These are phyloP conservation scores for Plectosphaerella sp. DNA, from an alignment of 2,329 filamentous ascomycete genomes.

Conservation along the genomic window DNA sequence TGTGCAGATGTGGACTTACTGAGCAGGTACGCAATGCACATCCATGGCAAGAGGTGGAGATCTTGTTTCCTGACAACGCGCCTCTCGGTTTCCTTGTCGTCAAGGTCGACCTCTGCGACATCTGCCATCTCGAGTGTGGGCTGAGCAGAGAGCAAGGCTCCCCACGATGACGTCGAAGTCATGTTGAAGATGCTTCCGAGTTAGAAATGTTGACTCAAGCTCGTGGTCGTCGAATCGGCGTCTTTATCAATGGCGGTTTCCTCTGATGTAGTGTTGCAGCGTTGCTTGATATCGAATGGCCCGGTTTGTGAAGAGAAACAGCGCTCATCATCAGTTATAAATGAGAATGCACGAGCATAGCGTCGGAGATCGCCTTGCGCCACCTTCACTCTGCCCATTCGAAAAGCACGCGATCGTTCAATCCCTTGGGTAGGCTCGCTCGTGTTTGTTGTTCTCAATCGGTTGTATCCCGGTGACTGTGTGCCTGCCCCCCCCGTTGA, in stretches of 20 bases:
- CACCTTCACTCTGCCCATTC: too few species aligned
- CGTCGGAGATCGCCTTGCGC: too few species aligned
- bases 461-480: too few species aligned
- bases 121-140: conserved; percentile 21
- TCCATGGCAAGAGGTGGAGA: conserved; percentile 21
- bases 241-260: too few species aligned
- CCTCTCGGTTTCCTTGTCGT: conserved; percentile 21
- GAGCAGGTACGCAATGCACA: conserved; percentile 21
- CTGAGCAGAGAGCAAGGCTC: not conserved
- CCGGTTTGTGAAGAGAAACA: not conserved
- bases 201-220: not conserved
- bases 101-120: conserved; percentile 20
- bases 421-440: too few species aligned
- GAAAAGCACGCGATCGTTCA: too few species aligned
- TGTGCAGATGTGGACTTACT: conserved; percentile 10
- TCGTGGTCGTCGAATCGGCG: not conserved
- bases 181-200: not conserved
- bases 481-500: too few species aligned
- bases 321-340: not conserved
- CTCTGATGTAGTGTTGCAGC: not conserved
- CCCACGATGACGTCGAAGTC: not conserved
- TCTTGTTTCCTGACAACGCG: conserved; percentile 24
- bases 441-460: too few species aligned
- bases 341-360: too few species aligned
- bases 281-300: not conserved